Conservation (phyloP, 2,329 filamentous ascomycete species). For the Botryotinia calthae region DNA sequence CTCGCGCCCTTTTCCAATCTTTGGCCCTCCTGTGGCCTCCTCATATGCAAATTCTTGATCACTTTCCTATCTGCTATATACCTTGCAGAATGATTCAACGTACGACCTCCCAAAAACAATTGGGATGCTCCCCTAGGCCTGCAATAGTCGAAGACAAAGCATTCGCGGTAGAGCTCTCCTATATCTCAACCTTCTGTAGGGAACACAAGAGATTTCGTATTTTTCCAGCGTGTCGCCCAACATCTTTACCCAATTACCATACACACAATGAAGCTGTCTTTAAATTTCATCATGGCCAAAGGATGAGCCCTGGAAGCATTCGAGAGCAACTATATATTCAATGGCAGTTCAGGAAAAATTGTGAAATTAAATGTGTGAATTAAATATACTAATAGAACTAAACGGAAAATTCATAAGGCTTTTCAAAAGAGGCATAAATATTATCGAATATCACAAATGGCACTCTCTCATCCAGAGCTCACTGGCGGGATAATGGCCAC, state of each 20-base stretch:
- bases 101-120: not conserved
- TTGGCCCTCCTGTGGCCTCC: not conserved
- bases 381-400: not conserved
- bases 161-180: not conserved
- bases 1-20: not conserved
- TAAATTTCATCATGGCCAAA: no score
- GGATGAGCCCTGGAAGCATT: not conserved
- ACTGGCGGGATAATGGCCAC: constrained; percentile 86
- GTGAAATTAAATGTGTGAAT: not conserved
- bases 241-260: not conserved
- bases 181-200: not conserved
- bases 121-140: not conserved
- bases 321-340: not conserved
- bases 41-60: not conserved
- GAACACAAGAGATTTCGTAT: not conserved
- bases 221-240: not conserved
- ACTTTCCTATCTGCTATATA: not conserved
- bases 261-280: not conserved
- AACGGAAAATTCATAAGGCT: not conserved
- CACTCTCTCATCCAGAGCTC: constrained; percentile 67
- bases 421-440: not conserved
- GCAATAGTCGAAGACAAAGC: not conserved
- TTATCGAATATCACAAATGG: not conserved
- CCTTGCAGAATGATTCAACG: not conserved
- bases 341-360: no score